Evolutionary conservation across 805 yeast species (phyloP).

Genomic region (Saccharomycopsis javanensis): DNA sequence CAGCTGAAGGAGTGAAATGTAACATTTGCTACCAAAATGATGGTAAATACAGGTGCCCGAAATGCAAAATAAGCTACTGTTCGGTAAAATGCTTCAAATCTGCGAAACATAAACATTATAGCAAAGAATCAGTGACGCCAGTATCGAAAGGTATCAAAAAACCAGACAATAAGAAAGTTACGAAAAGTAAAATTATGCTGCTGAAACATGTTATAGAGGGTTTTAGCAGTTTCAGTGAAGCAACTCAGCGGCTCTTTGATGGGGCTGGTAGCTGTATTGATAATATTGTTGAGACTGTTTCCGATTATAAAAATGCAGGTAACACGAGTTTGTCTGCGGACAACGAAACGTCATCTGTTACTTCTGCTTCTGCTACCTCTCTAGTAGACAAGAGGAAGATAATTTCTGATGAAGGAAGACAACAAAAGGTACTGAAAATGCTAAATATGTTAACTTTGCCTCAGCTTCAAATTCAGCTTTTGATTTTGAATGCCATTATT

Average conservation of each 20-base stretch:
- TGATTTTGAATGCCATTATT: conserved; percentile 39
- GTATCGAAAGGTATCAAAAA: not conserved
- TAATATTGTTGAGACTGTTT: conserved; percentile 1
- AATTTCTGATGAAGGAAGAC: conserved; percentile 13
- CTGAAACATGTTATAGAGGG: not conserved
- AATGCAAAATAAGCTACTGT: conserved; percentile 40
- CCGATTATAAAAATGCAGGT: not conserved
- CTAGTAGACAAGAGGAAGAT: not conserved
- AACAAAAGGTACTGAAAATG: conserved; percentile 29
- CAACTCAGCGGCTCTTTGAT: not conserved
- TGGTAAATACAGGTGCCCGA: conserved; percentile 40
- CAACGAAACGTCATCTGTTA: not conserved
- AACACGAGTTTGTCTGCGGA: not conserved
- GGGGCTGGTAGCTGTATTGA: not conserved
- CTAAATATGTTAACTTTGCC: conserved; percentile 34
- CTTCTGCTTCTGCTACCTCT: not conserved
- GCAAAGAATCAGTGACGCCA: conserved; percentile 9
- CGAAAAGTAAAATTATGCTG: not conserved
- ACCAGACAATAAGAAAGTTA: not conserved
- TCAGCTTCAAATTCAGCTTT: conserved; percentile 46
- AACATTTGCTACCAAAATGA: conserved; percentile 27
- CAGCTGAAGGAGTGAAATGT: conserved; percentile 21
- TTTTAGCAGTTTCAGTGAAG: not conserved
- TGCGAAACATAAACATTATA: conserved; percentile 29
- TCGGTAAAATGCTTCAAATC: conserved; percentile 51